Conservation (phyloP, 2,329 filamentous ascomycete species). For the Dactylonectria macrodidyma region DNA sequence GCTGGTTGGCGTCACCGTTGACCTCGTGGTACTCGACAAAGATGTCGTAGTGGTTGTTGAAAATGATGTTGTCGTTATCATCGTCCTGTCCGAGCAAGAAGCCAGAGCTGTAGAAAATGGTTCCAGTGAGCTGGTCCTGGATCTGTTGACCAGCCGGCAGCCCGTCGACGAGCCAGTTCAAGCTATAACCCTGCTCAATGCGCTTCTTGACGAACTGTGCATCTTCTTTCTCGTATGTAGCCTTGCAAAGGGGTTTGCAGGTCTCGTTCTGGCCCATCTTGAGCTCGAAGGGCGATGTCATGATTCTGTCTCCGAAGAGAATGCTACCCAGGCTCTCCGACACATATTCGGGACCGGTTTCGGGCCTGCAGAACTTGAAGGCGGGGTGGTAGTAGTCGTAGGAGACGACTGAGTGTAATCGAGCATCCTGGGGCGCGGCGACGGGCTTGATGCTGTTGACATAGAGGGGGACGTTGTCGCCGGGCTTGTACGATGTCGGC, state of each 20-base stretch:
- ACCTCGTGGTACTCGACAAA: constrained; percentile 92
- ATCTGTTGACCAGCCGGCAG: constrained; percentile 91
- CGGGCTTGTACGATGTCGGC: constrained; percentile 89
- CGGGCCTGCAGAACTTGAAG: constrained; percentile 90
- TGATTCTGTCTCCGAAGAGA: constrained; percentile 96
- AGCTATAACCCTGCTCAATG: constrained; percentile 88
- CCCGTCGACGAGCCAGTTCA: constrained; percentile 97
- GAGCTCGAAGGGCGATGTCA: constrained; percentile 94
- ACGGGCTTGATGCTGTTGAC: constrained; percentile 95
- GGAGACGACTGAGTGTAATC: constrained; percentile 91
- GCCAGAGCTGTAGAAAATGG: constrained; percentile 90
- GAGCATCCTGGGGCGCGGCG: constrained; percentile 81
- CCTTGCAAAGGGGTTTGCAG: constrained; percentile 85
- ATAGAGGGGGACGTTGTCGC: constrained; percentile 86
- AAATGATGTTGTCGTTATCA: constrained; percentile 69
- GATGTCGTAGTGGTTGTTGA: constrained; percentile 98
- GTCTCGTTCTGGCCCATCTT: constrained; percentile 89
- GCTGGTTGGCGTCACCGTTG: constrained; percentile 74
- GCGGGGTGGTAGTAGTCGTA: constrained; percentile 95
- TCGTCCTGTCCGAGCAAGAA: constrained; percentile 80
- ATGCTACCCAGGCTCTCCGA: constrained; percentile 92
- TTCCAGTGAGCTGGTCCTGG: constrained; percentile 80
- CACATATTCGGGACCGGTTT: constrained; percentile 82
- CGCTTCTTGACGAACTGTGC: constrained; percentile 86
- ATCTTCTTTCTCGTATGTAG: constrained; percentile 74